Evolutionary conservation across 2,329 filamentous ascomycete genomes (phyloP).

Genomic region (Moelleriella libera): DNA sequence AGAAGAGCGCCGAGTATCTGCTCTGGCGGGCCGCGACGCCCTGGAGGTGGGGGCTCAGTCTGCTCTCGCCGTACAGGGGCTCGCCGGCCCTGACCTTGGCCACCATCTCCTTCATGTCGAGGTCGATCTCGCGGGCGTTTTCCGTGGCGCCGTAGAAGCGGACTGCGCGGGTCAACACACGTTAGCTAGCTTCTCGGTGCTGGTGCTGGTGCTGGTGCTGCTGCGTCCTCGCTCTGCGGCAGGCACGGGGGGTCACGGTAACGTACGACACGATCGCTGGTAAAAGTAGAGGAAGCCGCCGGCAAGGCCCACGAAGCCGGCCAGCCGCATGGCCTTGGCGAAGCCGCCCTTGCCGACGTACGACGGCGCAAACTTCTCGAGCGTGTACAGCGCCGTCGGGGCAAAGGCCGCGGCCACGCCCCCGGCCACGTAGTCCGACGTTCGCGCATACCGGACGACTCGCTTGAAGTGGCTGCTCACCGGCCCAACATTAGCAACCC

Average conservation of each 20-base stretch:
- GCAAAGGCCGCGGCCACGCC: conserved; percentile 53
- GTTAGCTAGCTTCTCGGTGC: background rate
- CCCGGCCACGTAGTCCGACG: conserved; percentile 68
- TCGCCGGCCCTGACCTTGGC: conserved; percentile 86
- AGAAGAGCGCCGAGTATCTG: conserved; percentile 73
- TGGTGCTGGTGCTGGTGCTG: conserved; percentile 1
- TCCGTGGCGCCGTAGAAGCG: conserved; percentile 93
- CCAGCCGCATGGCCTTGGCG: conserved; percentile 67
- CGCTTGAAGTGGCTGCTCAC: conserved; percentile 68
- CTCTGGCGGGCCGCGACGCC: conserved; percentile 87
- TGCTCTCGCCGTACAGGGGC: conserved; percentile 72
- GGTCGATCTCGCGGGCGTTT: conserved; percentile 79
- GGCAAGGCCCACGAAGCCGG: conserved; percentile 54
- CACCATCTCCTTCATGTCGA: conserved; percentile 99
- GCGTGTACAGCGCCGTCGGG: conserved; percentile 59
- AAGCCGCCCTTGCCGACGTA: conserved; percentile 74
- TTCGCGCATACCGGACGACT: conserved; percentile 74
- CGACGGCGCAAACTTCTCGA: conserved; percentile 78
- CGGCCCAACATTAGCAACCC: conserved; percentile 19
- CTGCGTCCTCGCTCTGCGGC: no score
- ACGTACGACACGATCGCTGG: conserved; percentile 67
- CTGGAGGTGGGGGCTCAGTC: conserved; percentile 77
- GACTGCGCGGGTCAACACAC: conserved; percentile 33
- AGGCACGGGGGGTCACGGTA: no score
- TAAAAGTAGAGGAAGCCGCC: conserved; percentile 81